These are phyloP conservation scores for Collybia nuda DNA, from an alignment of 768 basidiomycete genomes.

Conservation along the genomic window DNA sequence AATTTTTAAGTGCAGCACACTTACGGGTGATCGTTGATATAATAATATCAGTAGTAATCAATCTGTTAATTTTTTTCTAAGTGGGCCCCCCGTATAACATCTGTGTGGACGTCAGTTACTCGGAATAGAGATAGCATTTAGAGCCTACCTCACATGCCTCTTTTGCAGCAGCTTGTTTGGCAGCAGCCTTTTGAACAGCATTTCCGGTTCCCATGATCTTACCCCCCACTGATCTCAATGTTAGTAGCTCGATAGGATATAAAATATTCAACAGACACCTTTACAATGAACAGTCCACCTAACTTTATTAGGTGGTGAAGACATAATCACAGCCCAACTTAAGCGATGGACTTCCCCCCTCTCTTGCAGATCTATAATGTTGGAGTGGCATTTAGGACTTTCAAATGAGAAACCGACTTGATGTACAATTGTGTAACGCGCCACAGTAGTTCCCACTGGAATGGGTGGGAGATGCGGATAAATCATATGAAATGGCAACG, in stretches of 20 bases:
- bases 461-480: conserved; percentile 5
- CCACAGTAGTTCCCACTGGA: conserved; percentile 16
- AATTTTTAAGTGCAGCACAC: no score
- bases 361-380: conserved; percentile 15
- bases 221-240: conserved; percentile 10
- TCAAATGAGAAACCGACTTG: neutral
- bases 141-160: conserved; percentile 18
- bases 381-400: neutral
- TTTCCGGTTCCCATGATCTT: conserved; percentile 17
- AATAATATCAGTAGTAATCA: no score
- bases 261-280: conserved; percentile 1
- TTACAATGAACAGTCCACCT: conserved; percentile 20
- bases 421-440: conserved; percentile 16
- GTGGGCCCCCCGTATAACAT: no score
- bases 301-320: conserved; percentile 2
- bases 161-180: conserved; percentile 18
- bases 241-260: neutral
- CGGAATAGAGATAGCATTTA: no score
- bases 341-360: conserved; percentile 12
- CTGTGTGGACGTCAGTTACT: no score
- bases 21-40: no score
- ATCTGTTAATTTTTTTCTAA: no score
- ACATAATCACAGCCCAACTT: conserved; percentile 17
- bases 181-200: conserved; percentile 14
- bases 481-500: neutral